Base-by-base conservation (phyloP, 257 asterid genomes). In the Coffea eugenioides region DNA sequence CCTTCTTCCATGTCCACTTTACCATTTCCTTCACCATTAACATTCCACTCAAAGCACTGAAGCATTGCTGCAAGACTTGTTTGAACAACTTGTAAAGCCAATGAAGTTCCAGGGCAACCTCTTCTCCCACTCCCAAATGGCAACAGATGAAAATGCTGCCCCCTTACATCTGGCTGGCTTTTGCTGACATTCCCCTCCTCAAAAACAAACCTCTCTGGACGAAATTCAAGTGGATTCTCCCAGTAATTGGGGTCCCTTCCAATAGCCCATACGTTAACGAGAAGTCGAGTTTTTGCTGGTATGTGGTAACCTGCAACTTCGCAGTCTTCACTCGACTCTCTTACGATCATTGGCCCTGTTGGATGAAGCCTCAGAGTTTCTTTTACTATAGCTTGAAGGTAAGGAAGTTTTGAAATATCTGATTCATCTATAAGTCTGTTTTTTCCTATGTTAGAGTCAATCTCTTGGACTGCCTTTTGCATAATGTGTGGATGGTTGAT, bases 311-410 rank as follows among this genome's bases (percentile, higher is more conserved):
- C 92, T 68, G 73, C 83, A 4, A 93, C 36, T 46, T 73, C 74
- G 87, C 94, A 90, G 73, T 88, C 93, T 79, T 88, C 78, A 39
- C 81, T 88, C 7, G 94, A 86, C 67, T 88, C 87, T 5, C 97
- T 74, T 1, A 85, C 72, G 1, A 90, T 88, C 49, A 93, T 54
- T 41, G 98, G 97, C 25, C 91, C 96, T 1, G 96, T 83, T 14
- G 98, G 98, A 81, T 93, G 98, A 36, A 93, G 89, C 83, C 98
- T 81, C 2, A 90, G 80, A n/a, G 96, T 89, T 86, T 93, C 98
- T 82, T 93, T 92, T 1, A 92, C 88, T 0, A 90, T 77, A 66
- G 96, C 90, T 83, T 92, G 94, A 0, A 93, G 90, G 85, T 83
- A 92, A 0, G 96, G 97, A 21, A 92, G 91, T 31, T 84, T 88